These are phyloP conservation scores for Ophiostoma fasciatum DNA, from an alignment of 2,329 filamentous ascomycete species.

Conservation along the genomic window DNA sequence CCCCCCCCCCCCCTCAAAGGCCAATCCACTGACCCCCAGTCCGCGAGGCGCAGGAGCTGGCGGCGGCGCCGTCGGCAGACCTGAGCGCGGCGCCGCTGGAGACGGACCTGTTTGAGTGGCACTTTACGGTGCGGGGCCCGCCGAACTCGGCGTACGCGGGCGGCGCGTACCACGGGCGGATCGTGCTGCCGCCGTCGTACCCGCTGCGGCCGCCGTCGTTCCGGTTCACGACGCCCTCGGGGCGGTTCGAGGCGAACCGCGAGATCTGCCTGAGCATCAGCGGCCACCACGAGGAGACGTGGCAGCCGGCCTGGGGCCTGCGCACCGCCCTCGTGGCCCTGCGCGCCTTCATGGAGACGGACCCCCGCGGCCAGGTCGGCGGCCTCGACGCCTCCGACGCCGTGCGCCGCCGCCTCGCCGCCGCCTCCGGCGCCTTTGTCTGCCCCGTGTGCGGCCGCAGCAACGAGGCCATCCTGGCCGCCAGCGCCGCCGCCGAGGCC, in stretches of 20 bases:
- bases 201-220: slow-evolving; percentile 89
- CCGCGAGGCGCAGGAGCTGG: slow-evolving; percentile 81
- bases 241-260: slow-evolving; percentile 88
- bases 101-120: slow-evolving; percentile 91
- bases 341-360: slow-evolving; percentile 84
- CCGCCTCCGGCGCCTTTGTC: slow-evolving; percentile 47
- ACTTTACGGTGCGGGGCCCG: slow-evolving; percentile 90
- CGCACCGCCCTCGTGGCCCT: slow-evolving; percentile 72
- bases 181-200: slow-evolving; percentile 78
- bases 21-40: slow-evolving; percentile 37
- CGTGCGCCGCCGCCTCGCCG: slow-evolving; percentile 54
- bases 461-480: slow-evolving; percentile 60
- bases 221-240: slow-evolving; percentile 82
- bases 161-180: slow-evolving; percentile 91
- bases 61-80: slow-evolving; percentile 64
- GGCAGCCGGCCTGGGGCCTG: slow-evolving; percentile 97
- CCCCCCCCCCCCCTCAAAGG: slow-evolving; percentile 13
- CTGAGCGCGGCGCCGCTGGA: slow-evolving; percentile 78
- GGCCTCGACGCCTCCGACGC: slow-evolving; percentile 64
- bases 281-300: slow-evolving; percentile 94
- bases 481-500: slow-evolving; percentile 46
- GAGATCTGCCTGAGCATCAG: slow-evolving; percentile 93
- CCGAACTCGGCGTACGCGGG: slow-evolving; percentile 63
- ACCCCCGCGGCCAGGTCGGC: slow-evolving; percentile 75
- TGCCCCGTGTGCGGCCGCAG: slow-evolving; percentile 56